Evolutionary conservation across 768 basidiomycete species (phyloP), one percentile per base, ranked within the genome.

Genomic region (Lactarius vividus): DNA sequence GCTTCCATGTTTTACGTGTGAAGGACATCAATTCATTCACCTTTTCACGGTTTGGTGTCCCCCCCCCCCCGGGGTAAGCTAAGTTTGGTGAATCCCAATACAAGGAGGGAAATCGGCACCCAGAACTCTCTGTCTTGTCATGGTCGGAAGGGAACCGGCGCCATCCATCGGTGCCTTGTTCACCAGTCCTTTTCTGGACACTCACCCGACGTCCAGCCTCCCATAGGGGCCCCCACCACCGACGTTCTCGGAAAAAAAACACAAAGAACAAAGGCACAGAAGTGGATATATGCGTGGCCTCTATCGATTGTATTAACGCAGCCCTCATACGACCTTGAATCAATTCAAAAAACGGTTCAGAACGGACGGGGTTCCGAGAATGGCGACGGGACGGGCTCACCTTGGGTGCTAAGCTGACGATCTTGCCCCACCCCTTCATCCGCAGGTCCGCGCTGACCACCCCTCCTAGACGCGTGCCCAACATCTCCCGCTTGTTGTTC

Each of bases 401-500:
- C 81, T 94, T 94, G 59, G 94, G 94, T 70, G 95, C 96, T 72
- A 97, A 76, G 77, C 88, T 90, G 62, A 92, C 87, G 69, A 98
- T 91, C 78, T 98, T 97, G 8, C 91, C 88, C 96, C 96, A 98
- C 0, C 94, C 94, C 74, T 92, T 89, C 83, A 91, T 83, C 68
- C 94, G 82, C 75, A 98, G 75, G 71, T 97, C 96, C 0, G 91
- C 91, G 66, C 91, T 94, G 54, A 98, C 96, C 53, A 96, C 88
- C 0, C 96, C 95, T 71, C 91, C 91, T 62, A 98, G 94, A 73
- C 96, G 87, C 58, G 95, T 97, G 23, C 95, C 96, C 65, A 98
- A 74, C 91, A 98, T 93, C 78, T 96, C 94, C 63, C 88, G 85
- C 80, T 98, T 98, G 81, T 93, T 93, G 77, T 98, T 98, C 64